Conservation (phyloP, 202 grass and related monocot species). For the Zoysia matrella region DNA sequence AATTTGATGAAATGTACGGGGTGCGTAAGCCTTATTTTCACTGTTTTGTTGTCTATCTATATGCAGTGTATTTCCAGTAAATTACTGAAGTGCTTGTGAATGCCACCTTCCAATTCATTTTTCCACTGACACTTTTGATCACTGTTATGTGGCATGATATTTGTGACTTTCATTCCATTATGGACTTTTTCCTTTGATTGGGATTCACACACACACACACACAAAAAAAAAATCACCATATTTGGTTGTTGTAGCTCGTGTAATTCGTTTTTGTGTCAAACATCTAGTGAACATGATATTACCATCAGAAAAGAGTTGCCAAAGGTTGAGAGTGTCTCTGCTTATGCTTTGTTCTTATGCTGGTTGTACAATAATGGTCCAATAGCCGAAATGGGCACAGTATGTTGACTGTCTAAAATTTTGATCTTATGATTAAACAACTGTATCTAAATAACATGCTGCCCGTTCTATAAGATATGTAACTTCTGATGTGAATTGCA, state of each 20-base stretch:
- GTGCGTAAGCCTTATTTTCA: not conserved
- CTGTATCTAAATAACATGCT: not conserved
- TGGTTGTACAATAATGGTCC: not conserved
- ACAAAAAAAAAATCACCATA: not conserved
- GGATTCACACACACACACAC: not conserved
- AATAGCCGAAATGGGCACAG: not conserved
- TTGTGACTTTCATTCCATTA: not conserved
- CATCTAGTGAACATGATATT: not conserved
- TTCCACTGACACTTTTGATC: not conserved
- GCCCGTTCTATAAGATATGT: not conserved
- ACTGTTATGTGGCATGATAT: not conserved
- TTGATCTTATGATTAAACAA: not conserved
- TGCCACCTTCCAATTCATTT: not conserved
- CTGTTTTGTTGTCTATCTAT: not conserved
- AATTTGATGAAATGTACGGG: not conserved
- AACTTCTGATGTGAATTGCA: not conserved
- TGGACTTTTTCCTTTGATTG: not conserved
- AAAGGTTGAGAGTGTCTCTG: not conserved
- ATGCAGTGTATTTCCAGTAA: not conserved
- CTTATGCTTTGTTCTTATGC: slow-evolving; percentile 1
- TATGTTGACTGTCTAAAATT: not conserved
- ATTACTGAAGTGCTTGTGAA: not conserved
- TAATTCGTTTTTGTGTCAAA: slow-evolving; percentile 11
- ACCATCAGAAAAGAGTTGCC: not conserved
- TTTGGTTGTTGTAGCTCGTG: not conserved